phyloP scores from a whole-genome alignment of 1,284 basidiomycete species.

The Rhodotorula sp. region DNA sequence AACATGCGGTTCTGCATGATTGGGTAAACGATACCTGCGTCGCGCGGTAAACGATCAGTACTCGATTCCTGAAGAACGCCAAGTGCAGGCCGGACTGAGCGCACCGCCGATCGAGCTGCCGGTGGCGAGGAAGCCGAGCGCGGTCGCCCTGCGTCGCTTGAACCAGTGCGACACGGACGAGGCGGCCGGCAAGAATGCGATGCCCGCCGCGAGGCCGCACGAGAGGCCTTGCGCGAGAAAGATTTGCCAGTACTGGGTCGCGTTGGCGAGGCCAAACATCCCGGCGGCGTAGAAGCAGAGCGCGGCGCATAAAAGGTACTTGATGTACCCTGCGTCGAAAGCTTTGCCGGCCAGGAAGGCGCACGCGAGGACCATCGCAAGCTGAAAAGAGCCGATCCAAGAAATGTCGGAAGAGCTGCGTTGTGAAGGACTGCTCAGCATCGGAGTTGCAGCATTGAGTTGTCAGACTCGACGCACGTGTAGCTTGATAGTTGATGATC shows the following conservation, averaged over 20 bases:
- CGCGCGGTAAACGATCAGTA: not conserved
- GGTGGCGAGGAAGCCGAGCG: conserved; percentile 41
- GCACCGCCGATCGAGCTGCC: conserved; percentile 41
- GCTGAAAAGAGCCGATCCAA: conserved; percentile 39
- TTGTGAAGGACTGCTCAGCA: not conserved
- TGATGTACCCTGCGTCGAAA: conserved; percentile 43
- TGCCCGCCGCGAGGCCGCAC: conserved; percentile 33
- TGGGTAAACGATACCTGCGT: conserved; percentile 19
- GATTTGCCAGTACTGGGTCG: conserved; percentile 36
- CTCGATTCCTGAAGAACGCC: no score
- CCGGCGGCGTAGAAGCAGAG: conserved; percentile 35
- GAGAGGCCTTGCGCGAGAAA: conserved; percentile 41
- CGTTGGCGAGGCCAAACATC: conserved; percentile 35
- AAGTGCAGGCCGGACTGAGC: not conserved
- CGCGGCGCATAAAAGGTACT: conserved; percentile 29
- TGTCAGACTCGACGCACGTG: conserved; percentile 1
- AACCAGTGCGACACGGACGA: conserved; percentile 43
- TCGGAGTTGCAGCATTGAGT: not conserved
- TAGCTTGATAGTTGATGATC: conserved; percentile 29
- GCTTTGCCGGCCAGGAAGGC: conserved; percentile 38
- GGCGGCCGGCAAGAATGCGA: conserved; percentile 43
- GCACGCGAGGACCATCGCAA: conserved; percentile 29
- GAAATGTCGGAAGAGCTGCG: conserved; percentile 24
- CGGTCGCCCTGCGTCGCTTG: conserved; percentile 37
- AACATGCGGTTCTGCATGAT: conserved; percentile 35